Base-by-base conservation (phyloP, 768 basidiomycete species). In the Serpula lacrymans region DNA sequence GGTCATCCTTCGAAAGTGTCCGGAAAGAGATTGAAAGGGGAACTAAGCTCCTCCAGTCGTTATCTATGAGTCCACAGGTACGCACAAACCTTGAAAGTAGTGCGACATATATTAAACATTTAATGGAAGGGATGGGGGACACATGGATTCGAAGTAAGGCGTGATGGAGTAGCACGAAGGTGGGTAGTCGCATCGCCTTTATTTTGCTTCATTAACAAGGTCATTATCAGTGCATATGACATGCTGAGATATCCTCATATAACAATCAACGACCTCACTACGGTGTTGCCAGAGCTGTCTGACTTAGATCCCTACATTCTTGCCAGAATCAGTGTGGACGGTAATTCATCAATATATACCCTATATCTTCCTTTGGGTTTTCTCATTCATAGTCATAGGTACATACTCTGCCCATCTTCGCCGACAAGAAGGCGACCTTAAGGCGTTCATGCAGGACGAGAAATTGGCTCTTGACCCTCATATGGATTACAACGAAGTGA, bases 361-460 rank as follows among this genome's bases (percentile, higher is more conserved):
- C 16, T 43, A 25, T 8, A 34, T 22, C 23, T 34, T 41, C 33
- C n/a, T 16, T 4, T 27, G 16, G 25, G 16, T 20, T 17, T 30
- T 36, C 2, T 20, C 36, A 52, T 17, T 53, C 9, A 1, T 11
- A 8, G 17, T 38, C n/a, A 20, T 39, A 87, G 84, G 77, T 1
- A 70, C 66, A 29, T 89, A 89, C 48, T 66, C 68, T 24, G 70
- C 74, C 1, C 80, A 86, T 50, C 67, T 90, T 4, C 52, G 59
- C 12, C 78, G 91, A 5, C 91, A 94, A 67, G 70, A 73, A 35
- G 84, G 83, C 2, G 89, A 94, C 53, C 59, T 94, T 4, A 72
- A 73, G 1, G 68, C 74, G 10, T 94, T 93, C 64, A 67, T 79
- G 51, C 74, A 80, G 39, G 89, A 94, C 43, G 90, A 93, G 55